phyloP scores from a whole-genome alignment of 441 rosid genomes.

The Capsella rubella region DNA sequence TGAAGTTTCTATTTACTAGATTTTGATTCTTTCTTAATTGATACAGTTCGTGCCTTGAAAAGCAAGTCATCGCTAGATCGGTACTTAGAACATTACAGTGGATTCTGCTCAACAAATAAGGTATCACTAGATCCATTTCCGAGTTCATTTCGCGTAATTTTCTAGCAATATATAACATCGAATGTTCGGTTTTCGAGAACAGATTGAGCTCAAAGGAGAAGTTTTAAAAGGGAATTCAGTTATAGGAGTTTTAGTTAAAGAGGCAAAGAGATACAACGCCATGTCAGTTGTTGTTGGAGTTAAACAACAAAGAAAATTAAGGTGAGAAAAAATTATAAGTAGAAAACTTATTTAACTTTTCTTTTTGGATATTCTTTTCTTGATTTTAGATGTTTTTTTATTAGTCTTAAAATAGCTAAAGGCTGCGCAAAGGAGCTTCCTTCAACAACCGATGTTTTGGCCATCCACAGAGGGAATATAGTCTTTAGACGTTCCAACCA shows the following conservation, averaged over 20 bases:
- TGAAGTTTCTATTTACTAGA: not conserved
- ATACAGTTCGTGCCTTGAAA: conserved; percentile 58
- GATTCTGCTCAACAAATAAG: conserved; percentile 72
- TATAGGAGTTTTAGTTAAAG: conserved; percentile 63
- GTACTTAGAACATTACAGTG: conserved; percentile 66
- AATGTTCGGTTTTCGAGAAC: conserved; percentile 16
- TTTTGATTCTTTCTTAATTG: conserved; percentile 31
- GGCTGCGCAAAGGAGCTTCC: conserved; percentile 75
- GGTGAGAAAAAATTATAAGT: conserved; percentile 50
- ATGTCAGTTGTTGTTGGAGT: conserved; percentile 71
- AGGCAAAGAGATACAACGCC: conserved; percentile 65
- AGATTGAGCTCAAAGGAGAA: conserved; percentile 74
- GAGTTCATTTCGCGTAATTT: conserved; percentile 1
- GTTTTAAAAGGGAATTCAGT: conserved; percentile 63
- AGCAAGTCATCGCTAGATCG: conserved; percentile 58
- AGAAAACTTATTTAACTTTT: not conserved
- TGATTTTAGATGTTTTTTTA: conserved; percentile 6
- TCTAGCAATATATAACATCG: not conserved
- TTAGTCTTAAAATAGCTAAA: conserved; percentile 59
- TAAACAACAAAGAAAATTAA: conserved; percentile 52
- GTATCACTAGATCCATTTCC: conserved; percentile 42
- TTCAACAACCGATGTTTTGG: conserved; percentile 73
- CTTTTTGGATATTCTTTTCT: conserved; percentile 38
- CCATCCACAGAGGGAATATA: conserved; percentile 74
- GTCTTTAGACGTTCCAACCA: conserved; percentile 67